These are phyloP conservation scores for Closterium sp. DNA, from an alignment of 139 green algal species.

Conservation along the genomic window DNA sequence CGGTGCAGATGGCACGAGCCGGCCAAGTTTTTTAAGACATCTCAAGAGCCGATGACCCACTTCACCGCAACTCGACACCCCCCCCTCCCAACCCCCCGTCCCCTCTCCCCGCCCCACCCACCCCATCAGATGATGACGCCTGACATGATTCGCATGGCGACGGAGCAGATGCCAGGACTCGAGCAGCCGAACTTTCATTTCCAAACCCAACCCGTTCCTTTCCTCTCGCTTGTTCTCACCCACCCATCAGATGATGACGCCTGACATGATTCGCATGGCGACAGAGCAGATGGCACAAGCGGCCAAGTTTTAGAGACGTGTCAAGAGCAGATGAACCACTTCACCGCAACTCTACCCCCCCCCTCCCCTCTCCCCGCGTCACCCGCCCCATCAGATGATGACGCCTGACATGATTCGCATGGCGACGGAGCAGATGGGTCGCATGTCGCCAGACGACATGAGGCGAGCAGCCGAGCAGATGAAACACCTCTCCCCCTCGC, in stretches of 20 bases:
- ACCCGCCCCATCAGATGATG: conserved; percentile 15
- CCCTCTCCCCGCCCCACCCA: not conserved
- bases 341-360: too few species aligned
- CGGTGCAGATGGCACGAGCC: too few species aligned
- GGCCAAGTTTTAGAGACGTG: too few species aligned
- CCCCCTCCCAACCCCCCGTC: too few species aligned
- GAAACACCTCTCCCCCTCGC: conserved; percentile 14
- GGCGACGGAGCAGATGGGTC: conserved; percentile 24
- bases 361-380: not conserved
- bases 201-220: too few species aligned
- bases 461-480: conserved; percentile 5
- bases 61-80: too few species aligned
- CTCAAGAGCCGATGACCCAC: too few species aligned
- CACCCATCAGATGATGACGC: conserved; percentile 21
- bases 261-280: conserved; percentile 8
- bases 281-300: not conserved
- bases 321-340: too few species aligned
- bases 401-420: conserved; percentile 31
- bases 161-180: conserved; percentile 40
- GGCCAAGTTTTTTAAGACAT: too few species aligned
- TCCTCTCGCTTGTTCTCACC: too few species aligned
- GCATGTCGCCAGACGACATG: conserved; percentile 36
- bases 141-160: conserved; percentile 19
- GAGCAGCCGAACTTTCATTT: too few species aligned
- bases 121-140: conserved; percentile 36